Conservation (phyloP, 176 grass and related monocot species). For the Paspalum vaginatum region DNA sequence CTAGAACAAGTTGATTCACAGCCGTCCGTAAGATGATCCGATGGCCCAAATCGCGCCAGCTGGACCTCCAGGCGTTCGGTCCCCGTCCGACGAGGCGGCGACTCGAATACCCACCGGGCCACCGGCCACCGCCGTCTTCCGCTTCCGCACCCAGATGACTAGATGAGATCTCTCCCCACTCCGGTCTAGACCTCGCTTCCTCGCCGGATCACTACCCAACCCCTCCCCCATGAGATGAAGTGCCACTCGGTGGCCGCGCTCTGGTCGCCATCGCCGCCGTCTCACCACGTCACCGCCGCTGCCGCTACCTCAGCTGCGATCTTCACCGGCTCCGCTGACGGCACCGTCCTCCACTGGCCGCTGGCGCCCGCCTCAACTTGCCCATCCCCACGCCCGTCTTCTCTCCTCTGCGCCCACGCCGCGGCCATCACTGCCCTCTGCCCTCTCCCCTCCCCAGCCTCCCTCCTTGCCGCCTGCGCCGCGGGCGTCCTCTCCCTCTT, state of each 20-base stretch:
- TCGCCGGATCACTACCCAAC: not conserved
- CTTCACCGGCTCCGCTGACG: constrained; percentile 85
- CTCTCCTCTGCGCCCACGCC: constrained; percentile 82
- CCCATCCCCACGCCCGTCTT: constrained; percentile 54
- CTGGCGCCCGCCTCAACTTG: constrained; percentile 38
- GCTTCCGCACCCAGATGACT: not conserved
- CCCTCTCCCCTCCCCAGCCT: constrained; percentile 32
- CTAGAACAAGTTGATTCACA: not conserved
- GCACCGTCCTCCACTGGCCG: constrained; percentile 78
- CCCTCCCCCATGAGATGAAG: constrained; percentile 55
- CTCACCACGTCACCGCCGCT: constrained; percentile 71
- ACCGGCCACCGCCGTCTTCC: not conserved
- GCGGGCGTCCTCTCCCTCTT: constrained; percentile 79
- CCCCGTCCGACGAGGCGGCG: not conserved
- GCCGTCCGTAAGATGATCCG: not conserved
- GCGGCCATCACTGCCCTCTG: constrained; percentile 57
- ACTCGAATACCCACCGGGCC: not conserved
- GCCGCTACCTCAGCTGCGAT: constrained; percentile 45
- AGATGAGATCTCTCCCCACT: constrained; percentile 7
- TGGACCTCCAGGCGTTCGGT: not conserved
- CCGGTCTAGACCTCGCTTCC: not conserved
- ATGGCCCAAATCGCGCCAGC: not conserved
- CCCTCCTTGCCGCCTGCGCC: constrained; percentile 64
- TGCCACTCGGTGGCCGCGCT: constrained; percentile 85
- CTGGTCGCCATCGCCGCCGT: constrained; percentile 76